A percentile compares a stretch with the other conserved stretches of the same genome.
These are phyloP conservation scores for Pontederia crassipes DNA, from an alignment of 176 grass and related monocot species.

Conservation along the genomic window DNA sequence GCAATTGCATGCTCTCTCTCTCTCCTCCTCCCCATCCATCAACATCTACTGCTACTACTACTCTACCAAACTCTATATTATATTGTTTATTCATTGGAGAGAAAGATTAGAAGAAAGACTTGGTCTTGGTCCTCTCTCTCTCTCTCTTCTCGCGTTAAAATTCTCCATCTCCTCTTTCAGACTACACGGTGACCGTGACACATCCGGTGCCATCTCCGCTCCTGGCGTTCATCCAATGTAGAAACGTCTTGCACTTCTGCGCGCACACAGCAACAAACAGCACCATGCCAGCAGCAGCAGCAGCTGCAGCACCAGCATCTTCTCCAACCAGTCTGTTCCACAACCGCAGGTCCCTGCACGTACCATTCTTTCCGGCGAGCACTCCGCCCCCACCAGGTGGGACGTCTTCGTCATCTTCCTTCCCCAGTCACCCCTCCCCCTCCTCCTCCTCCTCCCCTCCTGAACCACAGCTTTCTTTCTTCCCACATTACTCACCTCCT, in stretches of 20 bases:
- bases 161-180: too few relatives aligned
- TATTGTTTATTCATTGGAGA: too few relatives aligned
- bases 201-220: too few relatives aligned
- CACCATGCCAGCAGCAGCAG: slow-evolving; percentile 14
- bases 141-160: too few relatives aligned
- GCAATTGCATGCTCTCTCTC: too few relatives aligned
- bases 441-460: slow-evolving; percentile 18
- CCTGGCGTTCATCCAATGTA: not conserved
- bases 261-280: not conserved
- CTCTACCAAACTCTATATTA: too few relatives aligned
- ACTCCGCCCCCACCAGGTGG: slow-evolving; percentile 24
- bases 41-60: too few relatives aligned
- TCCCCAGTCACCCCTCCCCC: slow-evolving; percentile 4
- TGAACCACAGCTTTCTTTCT: not conserved
- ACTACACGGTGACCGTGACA: too few relatives aligned
- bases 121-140: too few relatives aligned
- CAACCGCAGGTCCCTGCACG: slow-evolving; percentile 36
- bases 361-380: slow-evolving; percentile 39
- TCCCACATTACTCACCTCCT: not conserved
- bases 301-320: not conserved
- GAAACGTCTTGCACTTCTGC: not conserved
- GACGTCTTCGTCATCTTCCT: not conserved
- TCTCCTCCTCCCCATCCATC: too few relatives aligned
- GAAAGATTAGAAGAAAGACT: too few relatives aligned
- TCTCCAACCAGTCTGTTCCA: not conserved